These are phyloP conservation scores for Colletotrichum sp. DNA, from an alignment of 2,329 filamentous ascomycete species.

Conservation along the genomic window DNA sequence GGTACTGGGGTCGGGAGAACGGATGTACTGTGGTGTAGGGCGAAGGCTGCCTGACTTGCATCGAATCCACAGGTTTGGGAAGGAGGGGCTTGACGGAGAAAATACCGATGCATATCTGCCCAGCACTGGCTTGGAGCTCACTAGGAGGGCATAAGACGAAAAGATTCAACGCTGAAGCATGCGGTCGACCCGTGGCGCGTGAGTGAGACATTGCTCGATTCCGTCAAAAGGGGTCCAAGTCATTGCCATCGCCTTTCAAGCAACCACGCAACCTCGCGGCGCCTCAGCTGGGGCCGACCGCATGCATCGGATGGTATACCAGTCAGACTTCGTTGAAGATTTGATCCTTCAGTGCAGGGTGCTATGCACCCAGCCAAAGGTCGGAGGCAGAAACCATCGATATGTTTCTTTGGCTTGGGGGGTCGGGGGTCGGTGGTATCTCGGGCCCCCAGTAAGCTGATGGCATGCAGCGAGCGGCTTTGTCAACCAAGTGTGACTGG, in stretches of 20 bases:
- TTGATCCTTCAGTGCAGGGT: not conserved
- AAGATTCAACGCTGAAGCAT: not conserved
- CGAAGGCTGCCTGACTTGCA: not conserved
- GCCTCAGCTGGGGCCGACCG: not conserved
- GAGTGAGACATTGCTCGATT: not conserved
- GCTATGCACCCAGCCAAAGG: not conserved
- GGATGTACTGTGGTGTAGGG: not conserved
- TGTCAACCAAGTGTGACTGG: not conserved
- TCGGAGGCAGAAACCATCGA: not conserved
- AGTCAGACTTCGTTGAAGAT: not conserved
- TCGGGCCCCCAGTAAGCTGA: slow-evolving; percentile 1
- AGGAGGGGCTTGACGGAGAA: not conserved
- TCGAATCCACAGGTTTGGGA: not conserved
- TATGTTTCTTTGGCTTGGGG: not conserved
- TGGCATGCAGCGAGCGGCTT: not conserved
- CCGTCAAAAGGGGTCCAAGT: not conserved
- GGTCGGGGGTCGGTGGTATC: not conserved
- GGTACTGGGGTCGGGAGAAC: not conserved
- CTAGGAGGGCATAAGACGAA: not conserved
- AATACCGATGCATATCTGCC: not conserved
- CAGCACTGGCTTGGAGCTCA: not conserved
- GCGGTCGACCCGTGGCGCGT: not conserved
- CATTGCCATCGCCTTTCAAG: not conserved
- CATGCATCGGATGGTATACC: not conserved
- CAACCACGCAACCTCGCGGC: not conserved